These are phyloP conservation scores for Echites panduratus DNA, from an alignment of 257 asterid species.

Conservation along the genomic window DNA sequence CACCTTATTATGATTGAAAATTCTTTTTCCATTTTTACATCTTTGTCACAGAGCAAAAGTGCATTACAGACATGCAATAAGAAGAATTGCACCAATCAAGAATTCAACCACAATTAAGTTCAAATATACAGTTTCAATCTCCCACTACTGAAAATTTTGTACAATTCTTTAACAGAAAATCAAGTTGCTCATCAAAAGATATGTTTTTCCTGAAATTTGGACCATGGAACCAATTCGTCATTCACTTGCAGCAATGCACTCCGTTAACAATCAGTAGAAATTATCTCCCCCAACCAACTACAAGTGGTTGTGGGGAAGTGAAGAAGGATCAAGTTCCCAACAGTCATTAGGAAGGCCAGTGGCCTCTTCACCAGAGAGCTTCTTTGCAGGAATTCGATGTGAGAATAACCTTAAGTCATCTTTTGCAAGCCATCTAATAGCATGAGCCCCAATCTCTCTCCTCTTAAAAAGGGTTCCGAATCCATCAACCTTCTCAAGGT, in stretches of 20 bases:
- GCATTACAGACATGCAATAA: background rate
- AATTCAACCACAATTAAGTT: background rate
- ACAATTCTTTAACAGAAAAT: background rate
- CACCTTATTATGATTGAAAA: background rate
- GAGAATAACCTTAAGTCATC: constrained; percentile 51
- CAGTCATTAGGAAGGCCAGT: constrained; percentile 60
- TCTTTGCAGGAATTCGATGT: constrained; percentile 78
- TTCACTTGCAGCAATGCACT: background rate
- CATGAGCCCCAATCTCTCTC: constrained; percentile 54
- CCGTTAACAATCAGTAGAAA: background rate
- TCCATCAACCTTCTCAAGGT: constrained; percentile 65
- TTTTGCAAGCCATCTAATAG: constrained; percentile 40
- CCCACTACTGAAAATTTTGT: background rate
- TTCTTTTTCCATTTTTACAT: background rate
- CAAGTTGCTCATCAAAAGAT: background rate
- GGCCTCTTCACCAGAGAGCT: constrained; percentile 64
- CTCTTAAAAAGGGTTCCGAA: constrained; percentile 69
- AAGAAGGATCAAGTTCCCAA: constrained; percentile 88
- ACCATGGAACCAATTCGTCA: constrained; percentile 1
- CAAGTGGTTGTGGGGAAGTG: constrained; percentile 44
- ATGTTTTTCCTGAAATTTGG: background rate
- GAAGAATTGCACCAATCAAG: background rate
- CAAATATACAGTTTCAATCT: background rate
- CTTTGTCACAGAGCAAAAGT: background rate
- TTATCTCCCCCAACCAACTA: background rate